Evolutionary conservation across 164 flowering plant genomes (phyloP).

Genomic region (Berberis thunbergii): DNA sequence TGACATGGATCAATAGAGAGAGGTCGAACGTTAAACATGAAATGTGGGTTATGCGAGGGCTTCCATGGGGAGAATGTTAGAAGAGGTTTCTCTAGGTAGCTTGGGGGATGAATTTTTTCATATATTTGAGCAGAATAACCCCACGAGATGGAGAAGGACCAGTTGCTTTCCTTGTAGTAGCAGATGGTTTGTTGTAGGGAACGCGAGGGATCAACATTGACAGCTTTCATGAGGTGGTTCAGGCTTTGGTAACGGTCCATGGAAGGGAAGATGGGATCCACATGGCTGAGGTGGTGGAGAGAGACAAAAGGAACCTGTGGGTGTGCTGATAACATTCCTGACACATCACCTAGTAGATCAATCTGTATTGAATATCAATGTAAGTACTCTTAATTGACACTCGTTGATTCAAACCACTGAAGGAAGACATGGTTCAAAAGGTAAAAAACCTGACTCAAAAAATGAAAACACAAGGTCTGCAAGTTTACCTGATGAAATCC

Average conservation of each 20-base stretch:
- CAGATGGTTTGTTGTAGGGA: slow-evolving; percentile 60
- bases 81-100: slow-evolving; percentile 28
- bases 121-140: slow-evolving; percentile 65
- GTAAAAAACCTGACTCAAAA: neutral
- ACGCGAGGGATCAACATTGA: slow-evolving; percentile 33
- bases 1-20: slow-evolving; percentile 37
- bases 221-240: slow-evolving; percentile 41
- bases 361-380: slow-evolving; percentile 24
- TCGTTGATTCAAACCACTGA: neutral
- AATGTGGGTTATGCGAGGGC: slow-evolving; percentile 14
- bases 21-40: slow-evolving; percentile 45
- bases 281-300: slow-evolving; percentile 56
- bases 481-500: no score
- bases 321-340: slow-evolving; percentile 56
- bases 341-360: slow-evolving; percentile 47
- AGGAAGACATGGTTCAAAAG: no score
- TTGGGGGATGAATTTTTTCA: slow-evolving; percentile 36
- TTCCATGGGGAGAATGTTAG: slow-evolving; percentile 49
- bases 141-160: slow-evolving; percentile 72
- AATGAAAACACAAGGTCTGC: neutral
- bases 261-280: slow-evolving; percentile 56
- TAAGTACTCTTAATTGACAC: no score
- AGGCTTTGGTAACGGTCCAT: slow-evolving; percentile 38
- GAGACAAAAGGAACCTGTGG: slow-evolving; percentile 47
- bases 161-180: slow-evolving; percentile 44